Evolutionary conservation across 2,329 filamentous ascomycete genomes (phyloP), one percentile per base, ranked within the genome.

Genomic region (Westerdykella sp.): DNA sequence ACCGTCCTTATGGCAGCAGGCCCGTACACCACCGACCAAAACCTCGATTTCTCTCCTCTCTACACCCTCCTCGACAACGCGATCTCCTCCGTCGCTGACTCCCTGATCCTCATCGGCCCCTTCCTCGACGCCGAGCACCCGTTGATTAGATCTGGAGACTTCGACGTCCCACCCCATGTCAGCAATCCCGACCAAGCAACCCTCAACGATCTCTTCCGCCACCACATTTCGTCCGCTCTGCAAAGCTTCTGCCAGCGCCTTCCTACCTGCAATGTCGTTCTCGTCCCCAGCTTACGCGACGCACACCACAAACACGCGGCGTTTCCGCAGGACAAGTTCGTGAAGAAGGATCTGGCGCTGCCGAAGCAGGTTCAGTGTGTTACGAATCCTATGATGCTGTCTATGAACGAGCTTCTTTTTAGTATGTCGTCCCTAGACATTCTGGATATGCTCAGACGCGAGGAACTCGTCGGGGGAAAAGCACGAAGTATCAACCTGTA

Each of bases 91-190:
- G 83, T 80, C 50, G 85, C 84, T 10, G 93, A 98, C 63, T 79
- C 80, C 3, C 70, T 98, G 22, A 77, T 97, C 35, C 74, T 98
- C 7, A 73, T 79, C 4, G 93, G 93, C 0, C 93, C 93, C 0
- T 96, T 98, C 63, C 76, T 98, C 52, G 93, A 97, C 63, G 75
- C 85, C 30, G 89, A 96, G 55, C 93, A 98, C 63, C 91, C 93
- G 0, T 74, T 94, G 21, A 79, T 98, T 42, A 87, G 88, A 18
- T 68, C 66, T 12, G 73, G 73, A 13, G 69, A 72, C 51, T 66
- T 68, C 36, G 65, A 72, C 42, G 55, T 73, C 6, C 72, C 73
- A 1, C 47, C 66, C 2, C 59, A 65, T 36, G 52, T 62, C 18
- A 63, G 66, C 10, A 57, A 63, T 45, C 80, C 85, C 0, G 87